Evolutionary conservation across 768 basidiomycete genomes (phyloP), one percentile per base, ranked within the genome.

Genomic region (Serendipita vermifera): DNA sequence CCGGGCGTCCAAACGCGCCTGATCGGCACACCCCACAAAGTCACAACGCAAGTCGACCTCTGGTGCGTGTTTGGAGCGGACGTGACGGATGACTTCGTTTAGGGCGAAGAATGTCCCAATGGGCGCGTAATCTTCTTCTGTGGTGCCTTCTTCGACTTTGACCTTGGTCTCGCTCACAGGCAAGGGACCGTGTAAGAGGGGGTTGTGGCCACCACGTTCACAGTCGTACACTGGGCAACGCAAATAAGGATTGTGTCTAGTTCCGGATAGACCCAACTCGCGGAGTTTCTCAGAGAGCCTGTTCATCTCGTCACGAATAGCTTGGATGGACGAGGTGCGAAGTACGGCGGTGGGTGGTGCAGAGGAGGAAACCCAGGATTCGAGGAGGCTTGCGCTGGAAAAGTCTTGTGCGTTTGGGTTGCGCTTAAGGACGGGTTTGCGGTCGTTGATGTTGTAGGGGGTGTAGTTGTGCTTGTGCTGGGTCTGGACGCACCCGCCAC

Each of bases 31-130:
- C 3, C 22, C 22, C n/a, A 29, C 22, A n/a, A 26, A 29, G 3
- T 7, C 20, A 29, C 46, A 51, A 9, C 17, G 20, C 20, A 51
- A 29, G 7, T 51, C 46, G 15, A 5, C n/a, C 22, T 20, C 20
- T 3, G 46, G 46, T 6, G 46, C 27, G 22, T 51, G 46, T 29
- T 22, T 22, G 3, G 46, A 51, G 17, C 20, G 17, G 27, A 51
- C 46, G 46, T 51, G 46, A 15, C 46, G 46, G 5, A 29, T 15
- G 7, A 51, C 27, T 51, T 51, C 46, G n/a, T 51, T 51, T 5
- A 29, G 15, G 6, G 46, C 15, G 46, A 51, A 29, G 22, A 51
- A 51, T 17, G 24, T n/a, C n/a, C n/a, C n/a, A n/a, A n/a, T n/a
- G n/a, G n/a, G n/a, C n/a, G n/a, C n/a, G n/a, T n/a, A n/a, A n/a